Evolutionary conservation across 495 filamentous ascomycete species (phyloP), one percentile per base, ranked within the genome.

Genomic region (Hypoxylon perforatum): DNA sequence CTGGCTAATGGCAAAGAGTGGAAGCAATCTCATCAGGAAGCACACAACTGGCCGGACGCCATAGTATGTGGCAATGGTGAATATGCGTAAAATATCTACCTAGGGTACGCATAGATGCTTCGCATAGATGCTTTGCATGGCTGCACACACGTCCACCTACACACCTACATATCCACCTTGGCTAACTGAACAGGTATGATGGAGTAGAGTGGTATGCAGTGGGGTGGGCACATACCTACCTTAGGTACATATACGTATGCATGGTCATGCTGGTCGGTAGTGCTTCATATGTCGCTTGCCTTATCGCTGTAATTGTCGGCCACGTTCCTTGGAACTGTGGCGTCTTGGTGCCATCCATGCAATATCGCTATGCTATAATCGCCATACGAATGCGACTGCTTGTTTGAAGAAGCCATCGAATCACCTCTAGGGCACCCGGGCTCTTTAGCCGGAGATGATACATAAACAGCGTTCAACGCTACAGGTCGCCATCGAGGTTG

Each of bases 261-360:
- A 64, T 48, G 28, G 10, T 12, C 44, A 61, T 49, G 55, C 47
- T 64, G 57, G 51, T 63, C 58, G 57, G 67, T 59, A 59, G 52
- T 55, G 52, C 30, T 58, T n/a, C 15, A 19, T 53, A 53, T 57
- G 39, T 56, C 45, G 57, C 57, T 65, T 57, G 51, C 54, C 18
- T 57, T 59, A 61, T 61, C 57, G 25, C 25, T 58, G 9, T 39
- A 18, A 33, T 36, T 47, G 52, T 55, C 28, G n/a, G 21, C 21
- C 12, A 22, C 51, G 39, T 54, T 42, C 30, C 5, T 55, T 46
- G 35, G 15, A 45, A 33, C 30, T 46, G 18, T 46, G 18, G 33
- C 36, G 46, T 35, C 44, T 25, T 54, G 50, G 11, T 15, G 15
- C 30, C 10, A 10, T 28, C n/a, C 54, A 12, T 41, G 22, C 25